These are phyloP conservation scores for Beauveria varroae DNA, from an alignment of 2,329 filamentous ascomycete species.

Conservation along the genomic window DNA sequence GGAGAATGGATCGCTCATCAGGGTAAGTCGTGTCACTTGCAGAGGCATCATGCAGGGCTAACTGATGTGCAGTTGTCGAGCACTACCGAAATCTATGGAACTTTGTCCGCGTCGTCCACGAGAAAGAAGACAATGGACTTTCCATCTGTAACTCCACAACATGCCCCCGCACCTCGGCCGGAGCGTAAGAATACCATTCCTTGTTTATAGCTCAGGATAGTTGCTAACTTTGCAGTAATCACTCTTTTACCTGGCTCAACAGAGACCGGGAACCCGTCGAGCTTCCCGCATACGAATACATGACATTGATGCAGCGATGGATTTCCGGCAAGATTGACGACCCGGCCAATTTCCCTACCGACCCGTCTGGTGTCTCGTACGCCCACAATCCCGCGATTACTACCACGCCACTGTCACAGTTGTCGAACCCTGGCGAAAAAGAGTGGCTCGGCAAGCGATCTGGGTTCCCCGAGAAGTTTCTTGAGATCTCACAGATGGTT, in stretches of 20 bases:
- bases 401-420: conserved; percentile 52
- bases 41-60: conserved; percentile 11
- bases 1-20: conserved; percentile 96
- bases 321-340: conserved; percentile 95
- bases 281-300: conserved; percentile 87
- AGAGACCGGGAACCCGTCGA: conserved; percentile 80
- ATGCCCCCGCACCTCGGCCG: conserved; percentile 91
- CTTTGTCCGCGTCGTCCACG: conserved; percentile 82
- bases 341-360: conserved; percentile 81
- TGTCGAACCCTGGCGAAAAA: conserved; percentile 52
- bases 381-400: conserved; percentile 54
- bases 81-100: conserved; percentile 85
- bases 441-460: conserved; percentile 88
- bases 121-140: conserved; percentile 69
- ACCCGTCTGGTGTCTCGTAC: conserved; percentile 62
- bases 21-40: conserved; percentile 49
- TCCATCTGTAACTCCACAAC: conserved; percentile 76
- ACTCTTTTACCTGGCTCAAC: conserved; percentile 96
- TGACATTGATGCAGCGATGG: conserved; percentile 94
- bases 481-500: conserved; percentile 84
- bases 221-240: conserved; percentile 47
- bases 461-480: conserved; percentile 85
- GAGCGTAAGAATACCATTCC: conserved; percentile 58
- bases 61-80: conserved; percentile 62
- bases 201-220: not conserved